These are phyloP conservation scores for Aureobasidium zeae DNA, from an alignment of 2,329 filamentous ascomycete species.

Conservation along the genomic window DNA sequence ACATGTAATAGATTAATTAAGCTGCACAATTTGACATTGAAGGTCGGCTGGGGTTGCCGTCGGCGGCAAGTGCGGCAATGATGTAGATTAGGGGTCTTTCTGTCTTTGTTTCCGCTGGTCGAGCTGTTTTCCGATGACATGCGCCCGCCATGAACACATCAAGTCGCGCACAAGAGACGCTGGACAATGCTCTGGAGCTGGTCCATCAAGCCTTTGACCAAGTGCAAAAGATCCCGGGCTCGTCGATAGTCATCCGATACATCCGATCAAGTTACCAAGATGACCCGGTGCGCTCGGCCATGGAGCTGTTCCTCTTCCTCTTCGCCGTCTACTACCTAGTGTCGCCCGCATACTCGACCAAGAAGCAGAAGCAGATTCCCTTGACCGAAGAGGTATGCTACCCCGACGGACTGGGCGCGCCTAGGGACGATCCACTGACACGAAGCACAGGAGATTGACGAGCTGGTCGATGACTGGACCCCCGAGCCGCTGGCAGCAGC, in stretches of 20 bases:
- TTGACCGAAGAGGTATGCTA: slow-evolving; percentile 63
- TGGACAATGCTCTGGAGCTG: slow-evolving; percentile 16
- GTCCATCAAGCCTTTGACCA: slow-evolving; percentile 29
- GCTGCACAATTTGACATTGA: too few relatives aligned
- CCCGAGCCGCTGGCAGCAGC: slow-evolving; percentile 81
- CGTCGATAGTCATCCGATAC: slow-evolving; percentile 87
- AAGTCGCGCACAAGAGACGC: slow-evolving; percentile 12
- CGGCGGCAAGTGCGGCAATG: background rate
- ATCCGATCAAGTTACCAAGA: slow-evolving; percentile 97
- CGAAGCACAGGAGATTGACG: slow-evolving; percentile 71
- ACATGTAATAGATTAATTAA: too few relatives aligned
- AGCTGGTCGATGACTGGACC: slow-evolving; percentile 91
- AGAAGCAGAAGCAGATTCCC: slow-evolving; percentile 80
- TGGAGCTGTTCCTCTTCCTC: slow-evolving; percentile 86
- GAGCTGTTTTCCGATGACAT: too few relatives aligned
- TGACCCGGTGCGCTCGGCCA: slow-evolving; percentile 84
- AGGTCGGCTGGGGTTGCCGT: slow-evolving; percentile 4
- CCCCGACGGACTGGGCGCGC: background rate
- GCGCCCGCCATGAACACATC: slow-evolving; percentile 14
- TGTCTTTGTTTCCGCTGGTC: background rate
- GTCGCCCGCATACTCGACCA: slow-evolving; percentile 83
- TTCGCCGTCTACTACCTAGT: slow-evolving; percentile 93
- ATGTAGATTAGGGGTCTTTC: slow-evolving; percentile 3
- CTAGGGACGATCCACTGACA: background rate
- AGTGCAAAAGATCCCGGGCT: slow-evolving; percentile 88